Evolutionary conservation across 805 yeast species (phyloP), one percentile per base, ranked within the genome.

Genomic region (Ogataea glucozyma): DNA sequence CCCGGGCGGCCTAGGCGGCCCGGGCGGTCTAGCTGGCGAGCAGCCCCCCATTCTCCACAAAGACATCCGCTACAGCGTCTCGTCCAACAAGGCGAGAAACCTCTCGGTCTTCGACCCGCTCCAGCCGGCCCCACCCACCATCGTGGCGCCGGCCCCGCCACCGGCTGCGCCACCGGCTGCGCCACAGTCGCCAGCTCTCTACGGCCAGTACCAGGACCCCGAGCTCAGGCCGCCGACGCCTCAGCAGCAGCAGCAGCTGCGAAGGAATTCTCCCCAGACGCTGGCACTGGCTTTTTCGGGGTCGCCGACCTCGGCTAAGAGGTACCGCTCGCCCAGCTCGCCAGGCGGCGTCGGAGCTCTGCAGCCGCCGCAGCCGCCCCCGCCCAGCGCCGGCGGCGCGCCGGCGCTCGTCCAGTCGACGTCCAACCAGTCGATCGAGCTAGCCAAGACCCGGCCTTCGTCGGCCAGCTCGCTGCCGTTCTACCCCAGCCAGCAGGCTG

Each of bases 31-130:
- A n/a, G n/a, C n/a, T n/a, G n/a, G n/a, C 48, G 55, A 48, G 10
- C 55, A 47, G 19, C 30, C 52, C 10, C 60, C 60, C 6, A 34
- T 61, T 26, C 44, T 59, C 10, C 64, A 61, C 24, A 63, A 59
- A 23, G 67, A 64, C 43, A 59, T 64, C 5, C 49, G 67, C 27
- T 64, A 55, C 41, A 57, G 60, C 38, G 52, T 54, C 8, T 58
- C 67, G 6, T 54, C 64, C 6, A 46, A 38, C 27, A 54, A 58
- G 37, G 56, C 65, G 10, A 61, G 77, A 33, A 71, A 72, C 46
- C 57, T 62, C 24, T 71, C 76, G 11, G 65, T 71, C 14, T 64
- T 63, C 47, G 70, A 60, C 41, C 67, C 69, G 3, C 45, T 64
- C 31, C 65, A 54, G 38, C 59, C 61, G 9, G 46, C 47, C 3